Conservation (phyloP, 2,329 filamentous ascomycete genomes). For the Colletotrichum caudatum region DNA sequence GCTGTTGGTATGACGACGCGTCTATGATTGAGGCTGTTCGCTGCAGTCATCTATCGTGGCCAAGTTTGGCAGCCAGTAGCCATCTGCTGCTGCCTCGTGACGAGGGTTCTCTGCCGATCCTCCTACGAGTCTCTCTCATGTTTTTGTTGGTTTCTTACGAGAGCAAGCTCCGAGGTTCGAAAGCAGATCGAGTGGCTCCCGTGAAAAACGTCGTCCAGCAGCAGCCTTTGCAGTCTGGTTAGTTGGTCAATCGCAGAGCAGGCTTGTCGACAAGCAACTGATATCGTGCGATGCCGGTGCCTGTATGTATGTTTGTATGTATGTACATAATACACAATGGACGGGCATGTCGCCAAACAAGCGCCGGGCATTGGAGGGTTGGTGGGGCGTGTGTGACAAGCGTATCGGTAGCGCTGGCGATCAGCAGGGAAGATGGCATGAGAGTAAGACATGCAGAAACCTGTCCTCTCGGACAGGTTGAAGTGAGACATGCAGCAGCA, state of each 20-base stretch:
- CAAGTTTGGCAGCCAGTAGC: slow-evolving; percentile 13
- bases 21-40: slow-evolving; percentile 17
- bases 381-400: slow-evolving; percentile 43
- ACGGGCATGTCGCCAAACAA: slow-evolving; percentile 36
- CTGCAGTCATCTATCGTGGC: slow-evolving; percentile 25
- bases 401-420: slow-evolving; percentile 39
- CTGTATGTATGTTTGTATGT: neutral
- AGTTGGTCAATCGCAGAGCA: neutral
- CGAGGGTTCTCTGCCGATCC: slow-evolving; percentile 28
- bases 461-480: slow-evolving; percentile 51
- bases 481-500: slow-evolving; percentile 52
- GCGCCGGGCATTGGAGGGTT: slow-evolving; percentile 39
- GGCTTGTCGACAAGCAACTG: slow-evolving; percentile 12
- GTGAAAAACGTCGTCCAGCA: neutral
- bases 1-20: slow-evolving; percentile 29
- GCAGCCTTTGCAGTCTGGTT: neutral
- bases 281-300: slow-evolving; percentile 10
- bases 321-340: neutral
- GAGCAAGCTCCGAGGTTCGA: slow-evolving; percentile 5
- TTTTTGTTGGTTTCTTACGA: slow-evolving; percentile 6
- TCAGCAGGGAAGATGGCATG: slow-evolving; percentile 41
- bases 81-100: neutral
- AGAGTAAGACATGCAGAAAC: slow-evolving; percentile 49
- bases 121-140: slow-evolving; percentile 32
- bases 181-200: slow-evolving; percentile 24